Evolutionary conservation across 2,329 filamentous ascomycete genomes (phyloP).

Genomic region (Fusarium dimerum): DNA sequence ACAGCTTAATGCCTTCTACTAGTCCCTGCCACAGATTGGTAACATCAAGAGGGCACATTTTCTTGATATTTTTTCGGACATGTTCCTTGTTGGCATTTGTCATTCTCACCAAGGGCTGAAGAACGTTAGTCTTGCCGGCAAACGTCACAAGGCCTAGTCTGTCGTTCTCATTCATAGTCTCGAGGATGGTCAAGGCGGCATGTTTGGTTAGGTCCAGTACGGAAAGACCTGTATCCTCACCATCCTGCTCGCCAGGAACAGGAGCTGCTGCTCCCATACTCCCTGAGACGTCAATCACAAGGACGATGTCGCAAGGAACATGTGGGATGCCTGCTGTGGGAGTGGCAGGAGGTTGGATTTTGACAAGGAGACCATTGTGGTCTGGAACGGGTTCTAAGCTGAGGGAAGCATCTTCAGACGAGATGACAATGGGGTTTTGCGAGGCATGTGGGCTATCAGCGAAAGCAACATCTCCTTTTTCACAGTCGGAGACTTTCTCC

Average conservation of each 20-base stretch:
- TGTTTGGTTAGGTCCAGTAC: conserved; percentile 63
- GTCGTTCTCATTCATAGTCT: conserved; percentile 55
- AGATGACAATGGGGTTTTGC: conserved; percentile 1
- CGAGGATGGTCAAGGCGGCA: conserved; percentile 57
- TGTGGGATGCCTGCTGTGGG: conserved; percentile 37
- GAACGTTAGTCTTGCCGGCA: conserved; percentile 39
- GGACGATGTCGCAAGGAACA: conserved; percentile 59
- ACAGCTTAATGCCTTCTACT: conserved; percentile 49
- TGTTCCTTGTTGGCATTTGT: conserved; percentile 45
- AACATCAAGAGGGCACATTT: conserved; percentile 37
- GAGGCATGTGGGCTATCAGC: neutral
- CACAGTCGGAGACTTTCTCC: conserved; percentile 3
- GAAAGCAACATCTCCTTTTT: conserved; percentile 3
- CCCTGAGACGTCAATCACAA: conserved; percentile 62
- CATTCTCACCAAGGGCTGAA: conserved; percentile 52
- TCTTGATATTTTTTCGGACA: conserved; percentile 43
- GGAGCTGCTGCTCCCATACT: conserved; percentile 55
- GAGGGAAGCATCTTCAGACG: conserved; percentile 21
- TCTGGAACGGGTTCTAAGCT: conserved; percentile 42
- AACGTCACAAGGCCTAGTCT: conserved; percentile 61
- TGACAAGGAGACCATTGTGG: conserved; percentile 45
- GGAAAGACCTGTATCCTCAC: conserved; percentile 53
- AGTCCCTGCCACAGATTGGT: conserved; percentile 64
- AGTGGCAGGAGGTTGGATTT: conserved; percentile 44
- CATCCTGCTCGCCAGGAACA: conserved; percentile 43